Conservation (phyloP, 2,329 filamentous ascomycete genomes). For the Penicillium digitatum region DNA sequence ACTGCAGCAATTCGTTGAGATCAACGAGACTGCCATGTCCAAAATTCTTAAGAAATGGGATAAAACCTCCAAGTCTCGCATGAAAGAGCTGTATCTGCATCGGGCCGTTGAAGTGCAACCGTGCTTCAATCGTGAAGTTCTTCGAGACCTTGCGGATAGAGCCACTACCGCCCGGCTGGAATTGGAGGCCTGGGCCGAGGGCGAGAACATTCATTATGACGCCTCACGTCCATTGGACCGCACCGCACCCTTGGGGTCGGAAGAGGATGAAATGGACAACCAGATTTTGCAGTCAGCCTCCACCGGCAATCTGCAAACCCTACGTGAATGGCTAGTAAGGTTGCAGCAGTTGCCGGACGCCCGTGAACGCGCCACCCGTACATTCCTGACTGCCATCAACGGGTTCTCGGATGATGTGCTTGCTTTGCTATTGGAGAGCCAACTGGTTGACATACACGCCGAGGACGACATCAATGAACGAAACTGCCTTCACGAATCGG, state of each 20-base stretch:
- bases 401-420: conserved; percentile 77
- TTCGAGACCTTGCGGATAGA: conserved; percentile 93
- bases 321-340: conserved; percentile 76
- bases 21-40: conserved; percentile 95
- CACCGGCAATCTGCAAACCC: conserved; percentile 69
- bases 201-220: conserved; percentile 84
- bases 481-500: conserved; percentile 94
- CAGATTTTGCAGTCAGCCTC: conserved; percentile 81
- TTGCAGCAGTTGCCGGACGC: conserved; percentile 60
- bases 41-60: conserved; percentile 99
- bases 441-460: conserved; percentile 81
- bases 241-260: conserved; percentile 55
- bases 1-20: conserved; percentile 93
- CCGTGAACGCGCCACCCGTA: conserved; percentile 76
- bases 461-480: conserved; percentile 97
- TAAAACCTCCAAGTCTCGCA: conserved; percentile 98
- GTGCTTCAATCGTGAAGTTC: conserved; percentile 95
- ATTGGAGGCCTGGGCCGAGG: conserved; percentile 93
- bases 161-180: conserved; percentile 95
- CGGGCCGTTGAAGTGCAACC: conserved; percentile 95
- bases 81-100: conserved; percentile 94
- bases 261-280: conserved; percentile 85
- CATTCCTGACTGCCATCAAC: conserved; percentile 84
- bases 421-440: conserved; percentile 71
- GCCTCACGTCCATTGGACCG: conserved; percentile 44